Evolutionary conservation across 1,139 yeast genomes (phyloP).

Genomic region (Kazachstania sp.): DNA sequence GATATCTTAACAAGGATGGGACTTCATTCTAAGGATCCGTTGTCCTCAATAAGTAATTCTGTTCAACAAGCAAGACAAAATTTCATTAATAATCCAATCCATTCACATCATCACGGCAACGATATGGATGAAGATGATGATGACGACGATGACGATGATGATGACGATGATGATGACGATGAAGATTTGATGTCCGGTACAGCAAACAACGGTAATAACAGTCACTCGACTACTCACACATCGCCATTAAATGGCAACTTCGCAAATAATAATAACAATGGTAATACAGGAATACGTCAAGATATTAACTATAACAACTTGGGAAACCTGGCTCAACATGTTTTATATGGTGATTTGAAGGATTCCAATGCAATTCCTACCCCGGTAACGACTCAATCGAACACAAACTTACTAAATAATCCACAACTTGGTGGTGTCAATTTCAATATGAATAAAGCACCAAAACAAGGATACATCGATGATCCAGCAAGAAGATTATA

Average conservation of each 20-base stretch:
- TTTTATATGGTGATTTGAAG: slow-evolving; percentile 1
- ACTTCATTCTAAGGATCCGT: slow-evolving; percentile 1
- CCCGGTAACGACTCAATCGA: background rate
- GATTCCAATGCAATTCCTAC: slow-evolving; percentile 2
- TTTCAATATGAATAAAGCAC: background rate
- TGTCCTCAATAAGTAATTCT: background rate
- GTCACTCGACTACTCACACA: slow-evolving; percentile 3
- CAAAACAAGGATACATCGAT: slow-evolving; percentile 58
- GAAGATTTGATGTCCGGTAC: slow-evolving; percentile 5
- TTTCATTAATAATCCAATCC: background rate
- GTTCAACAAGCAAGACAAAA: background rate
- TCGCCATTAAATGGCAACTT: slow-evolving; percentile 1
- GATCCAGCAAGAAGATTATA: slow-evolving; percentile 93
- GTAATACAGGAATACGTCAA: background rate
- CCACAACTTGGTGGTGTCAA: background rate
- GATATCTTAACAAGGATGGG: slow-evolving; percentile 11
- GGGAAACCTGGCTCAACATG: background rate
- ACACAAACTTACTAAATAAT: background rate
- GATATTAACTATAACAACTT: background rate
- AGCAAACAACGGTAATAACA: slow-evolving; percentile 10
- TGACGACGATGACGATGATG: slow-evolving; percentile 30
- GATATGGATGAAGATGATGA: slow-evolving; percentile 24
- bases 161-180: slow-evolving; percentile 9
- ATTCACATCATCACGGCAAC: slow-evolving; percentile 14
- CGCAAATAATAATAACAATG: background rate